Evolutionary conservation across 2,329 filamentous ascomycete species (phyloP), one percentile per base, ranked within the genome.

Genomic region (Stagonosporopsis vannaccii): DNA sequence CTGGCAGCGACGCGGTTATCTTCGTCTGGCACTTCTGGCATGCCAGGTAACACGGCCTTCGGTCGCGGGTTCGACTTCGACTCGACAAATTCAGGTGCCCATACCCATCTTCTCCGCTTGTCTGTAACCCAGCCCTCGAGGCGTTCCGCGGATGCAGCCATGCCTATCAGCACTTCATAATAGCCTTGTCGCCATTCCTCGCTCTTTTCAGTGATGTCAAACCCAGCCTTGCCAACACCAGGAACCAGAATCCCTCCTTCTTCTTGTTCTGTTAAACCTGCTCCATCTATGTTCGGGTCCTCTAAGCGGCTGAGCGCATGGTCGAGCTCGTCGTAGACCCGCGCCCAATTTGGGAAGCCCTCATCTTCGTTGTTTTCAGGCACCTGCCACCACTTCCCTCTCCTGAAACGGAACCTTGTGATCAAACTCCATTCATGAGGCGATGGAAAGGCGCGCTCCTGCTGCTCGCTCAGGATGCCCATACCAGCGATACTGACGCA

Each of bases 171-270:
- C 3, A 88, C 84, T 68, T 96, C 87, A 69, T 89, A 92, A 76
- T 98, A 98, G 1, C 92, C 92, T 51, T 91, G 83, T 67, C 89
- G 82, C 94, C 93, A 98, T 45, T 89, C 82, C 75, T 96, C 91
- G 60, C 87, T 89, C 79, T 92, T 96, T 6, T 78, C 82, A 1
- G 85, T 85, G 52, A 95, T 80, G 71, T 97, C 91, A 62, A 86
- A 86, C 0, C 87, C 86, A 2, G 82, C 79, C 49, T 71, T 75
- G 19, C 72, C 73, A 15, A 75, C 54, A 1, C 71, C 73, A 4
- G 70, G 71, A 6, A 74, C 69, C 17, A 70, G 4, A 13, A 74
- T 76, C 0, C 80, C 84, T 2, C 82, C 84, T 33, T 82, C 81
- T 6, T 80, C 79, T 56, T 87, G 81, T 62, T 87, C 83, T 7